These are phyloP conservation scores for Sutorius australiensis DNA, from an alignment of 768 basidiomycete genomes.

Conservation along the genomic window DNA sequence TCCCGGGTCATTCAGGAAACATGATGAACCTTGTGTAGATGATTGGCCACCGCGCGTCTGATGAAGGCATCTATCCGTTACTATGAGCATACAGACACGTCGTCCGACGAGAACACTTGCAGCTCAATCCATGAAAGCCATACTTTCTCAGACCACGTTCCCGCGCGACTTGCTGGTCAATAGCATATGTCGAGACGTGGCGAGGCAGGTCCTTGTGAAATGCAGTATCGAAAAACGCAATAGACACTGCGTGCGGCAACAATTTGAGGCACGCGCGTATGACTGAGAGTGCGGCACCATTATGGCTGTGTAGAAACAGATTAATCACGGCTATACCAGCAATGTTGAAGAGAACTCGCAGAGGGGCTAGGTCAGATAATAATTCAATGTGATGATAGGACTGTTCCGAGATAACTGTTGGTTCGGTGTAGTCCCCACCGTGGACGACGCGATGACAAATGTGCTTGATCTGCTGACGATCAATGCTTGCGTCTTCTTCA, in stretches of 20 bases:
- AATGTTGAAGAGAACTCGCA: constrained; percentile 43
- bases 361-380: constrained; percentile 76
- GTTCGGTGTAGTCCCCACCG: constrained; percentile 73
- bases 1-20: not conserved
- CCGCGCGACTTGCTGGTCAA: constrained; percentile 58
- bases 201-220: constrained; percentile 76
- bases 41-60: constrained; percentile 53
- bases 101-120: constrained; percentile 30
- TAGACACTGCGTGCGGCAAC: constrained; percentile 64
- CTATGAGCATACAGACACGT: not conserved
- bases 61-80: constrained; percentile 57
- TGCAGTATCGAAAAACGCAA: constrained; percentile 87
- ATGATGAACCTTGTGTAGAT: constrained; percentile 49
- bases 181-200: constrained; percentile 77
- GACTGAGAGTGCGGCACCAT: constrained; percentile 56
- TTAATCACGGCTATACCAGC: not conserved
- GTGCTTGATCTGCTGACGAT: constrained; percentile 42
- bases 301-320: constrained; percentile 42
- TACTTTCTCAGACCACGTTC: constrained; percentile 78
- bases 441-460: constrained; percentile 85
- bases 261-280: constrained; percentile 56
- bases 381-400: constrained; percentile 70
- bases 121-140: constrained; percentile 87
- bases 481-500: constrained; percentile 39
- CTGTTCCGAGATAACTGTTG: constrained; percentile 63